These are phyloP conservation scores for Lathyrus sativus DNA, from an alignment of 306 rosid genomes.

Conservation along the genomic window DNA sequence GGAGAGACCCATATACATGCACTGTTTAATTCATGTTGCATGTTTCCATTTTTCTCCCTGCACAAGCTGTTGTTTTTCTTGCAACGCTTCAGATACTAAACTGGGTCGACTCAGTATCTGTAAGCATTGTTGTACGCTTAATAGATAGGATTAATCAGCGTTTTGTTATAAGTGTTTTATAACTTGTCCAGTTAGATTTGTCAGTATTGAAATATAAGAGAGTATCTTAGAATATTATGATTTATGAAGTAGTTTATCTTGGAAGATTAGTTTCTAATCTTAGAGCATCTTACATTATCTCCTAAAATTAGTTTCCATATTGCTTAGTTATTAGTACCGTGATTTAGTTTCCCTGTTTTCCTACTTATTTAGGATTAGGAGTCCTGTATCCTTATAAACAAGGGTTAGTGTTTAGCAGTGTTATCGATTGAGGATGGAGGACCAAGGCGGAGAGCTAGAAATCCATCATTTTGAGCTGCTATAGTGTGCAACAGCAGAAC, in stretches of 20 bases:
- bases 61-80: constrained; percentile 17
- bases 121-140: constrained; percentile 19
- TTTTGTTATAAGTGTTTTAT: constrained; percentile 17
- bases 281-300: constrained; percentile 1
- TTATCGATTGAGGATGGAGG: not conserved
- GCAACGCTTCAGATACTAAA: constrained; percentile 30
- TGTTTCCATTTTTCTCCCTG: constrained; percentile 25
- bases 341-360: not conserved
- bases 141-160: constrained; percentile 19
- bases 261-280: not conserved
- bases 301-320: not conserved
- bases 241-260: not conserved
- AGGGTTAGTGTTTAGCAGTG: not conserved
- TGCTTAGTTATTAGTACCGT: not conserved
- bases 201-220: not conserved
- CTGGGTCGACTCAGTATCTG: constrained; percentile 24
- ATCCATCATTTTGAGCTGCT: not conserved
- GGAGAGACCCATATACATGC: constrained; percentile 11
- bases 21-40: constrained; percentile 19
- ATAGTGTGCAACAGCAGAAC: too few species aligned
- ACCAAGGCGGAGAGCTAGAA: not conserved
- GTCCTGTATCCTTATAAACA: not conserved
- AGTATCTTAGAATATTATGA: not conserved
- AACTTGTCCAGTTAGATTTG: constrained; percentile 8
- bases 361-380: constrained; percentile 4